Evolutionary conservation across 352 stramenopile species (phyloP).

Genomic region (Globisporangium nodosum): DNA sequence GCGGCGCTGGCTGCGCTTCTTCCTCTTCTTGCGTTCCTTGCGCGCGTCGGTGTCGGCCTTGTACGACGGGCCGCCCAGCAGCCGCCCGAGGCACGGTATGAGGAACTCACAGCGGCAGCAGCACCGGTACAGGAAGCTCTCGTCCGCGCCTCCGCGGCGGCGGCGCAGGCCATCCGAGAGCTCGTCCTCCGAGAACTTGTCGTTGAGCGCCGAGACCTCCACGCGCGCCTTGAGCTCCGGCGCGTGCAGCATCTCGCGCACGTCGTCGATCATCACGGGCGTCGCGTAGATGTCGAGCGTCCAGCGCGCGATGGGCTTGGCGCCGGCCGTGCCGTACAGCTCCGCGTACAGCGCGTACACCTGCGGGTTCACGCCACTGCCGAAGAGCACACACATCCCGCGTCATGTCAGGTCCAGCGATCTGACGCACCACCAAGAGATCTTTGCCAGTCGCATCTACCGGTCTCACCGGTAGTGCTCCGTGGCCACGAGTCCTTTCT

Average conservation of each 20-base stretch:
- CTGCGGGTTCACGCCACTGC: slow-evolving; percentile 63
- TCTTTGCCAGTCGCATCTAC: too few relatives aligned
- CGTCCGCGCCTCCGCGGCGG: slow-evolving; percentile 16
- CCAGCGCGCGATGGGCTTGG: slow-evolving; percentile 68
- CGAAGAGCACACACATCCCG: too few relatives aligned
- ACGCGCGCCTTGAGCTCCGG: slow-evolving; percentile 58
- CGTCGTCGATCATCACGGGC: slow-evolving; percentile 73
- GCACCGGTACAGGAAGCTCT: slow-evolving; percentile 60
- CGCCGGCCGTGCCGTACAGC: slow-evolving; percentile 59
- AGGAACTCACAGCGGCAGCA: slow-evolving; percentile 74
- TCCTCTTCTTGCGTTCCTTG: slow-evolving; percentile 17
- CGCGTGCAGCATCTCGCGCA: slow-evolving; percentile 63
- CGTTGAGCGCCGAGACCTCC: slow-evolving; percentile 56
- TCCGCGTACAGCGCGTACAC: slow-evolving; percentile 75
- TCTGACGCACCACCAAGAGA: too few relatives aligned
- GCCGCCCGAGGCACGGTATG: slow-evolving; percentile 56
- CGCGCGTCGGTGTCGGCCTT: slow-evolving; percentile 25
- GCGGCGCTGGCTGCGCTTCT: slow-evolving; percentile 14
- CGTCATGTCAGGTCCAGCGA: too few relatives aligned
- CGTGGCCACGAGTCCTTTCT: slow-evolving; percentile 50
- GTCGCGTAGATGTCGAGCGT: slow-evolving; percentile 76
- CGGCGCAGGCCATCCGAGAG: background rate
- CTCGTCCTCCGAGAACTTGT: slow-evolving; percentile 33
- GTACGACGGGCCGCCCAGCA: slow-evolving; percentile 72
- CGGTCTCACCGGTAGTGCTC: slow-evolving; percentile 55